A percentile compares a stretch with the other conserved stretches of the same genome.
phyloP scores from a whole-genome alignment of 1,284 basidiomycete genomes.

The Ustilago tritici region DNA sequence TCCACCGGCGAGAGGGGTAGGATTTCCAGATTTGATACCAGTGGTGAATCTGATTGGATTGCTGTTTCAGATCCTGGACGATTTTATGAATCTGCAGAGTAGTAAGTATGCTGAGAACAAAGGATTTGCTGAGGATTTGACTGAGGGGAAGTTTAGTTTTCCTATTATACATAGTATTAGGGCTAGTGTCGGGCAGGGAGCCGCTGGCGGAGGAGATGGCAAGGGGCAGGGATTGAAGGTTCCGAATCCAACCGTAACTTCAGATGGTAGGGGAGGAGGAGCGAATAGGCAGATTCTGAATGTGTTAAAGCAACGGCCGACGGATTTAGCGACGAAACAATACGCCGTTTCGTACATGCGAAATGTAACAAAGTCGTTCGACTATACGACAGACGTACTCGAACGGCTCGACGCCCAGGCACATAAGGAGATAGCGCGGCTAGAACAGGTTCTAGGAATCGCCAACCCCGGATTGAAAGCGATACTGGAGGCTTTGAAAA shows the following conservation, averaged over 20 bases:
- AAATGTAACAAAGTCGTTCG: constrained; percentile 60
- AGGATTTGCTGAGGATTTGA: constrained; percentile 92
- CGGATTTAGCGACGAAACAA: constrained; percentile 61
- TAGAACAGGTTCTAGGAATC: constrained; percentile 38
- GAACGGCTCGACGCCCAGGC: constrained; percentile 54
- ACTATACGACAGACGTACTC: constrained; percentile 64
- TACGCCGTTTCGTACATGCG: constrained; percentile 67
- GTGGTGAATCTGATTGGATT: constrained; percentile 94
- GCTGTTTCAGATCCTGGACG: constrained; percentile 95
- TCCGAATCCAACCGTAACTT: constrained; percentile 15
- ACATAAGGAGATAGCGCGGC: constrained; percentile 39
- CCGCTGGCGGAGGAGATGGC: background rate
- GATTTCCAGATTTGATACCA: constrained; percentile 73
- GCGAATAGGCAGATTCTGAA: constrained; percentile 62
- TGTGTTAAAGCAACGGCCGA: constrained; percentile 63
- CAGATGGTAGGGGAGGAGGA: background rate
- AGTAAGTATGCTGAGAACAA: constrained; percentile 88
- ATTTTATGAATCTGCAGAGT: constrained; percentile 95
- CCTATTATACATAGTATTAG: constrained; percentile 90
- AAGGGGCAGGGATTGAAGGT: background rate
- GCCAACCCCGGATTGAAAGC: constrained; percentile 44
- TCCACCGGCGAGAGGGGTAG: background rate
- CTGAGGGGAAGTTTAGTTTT: constrained; percentile 96
- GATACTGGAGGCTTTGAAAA: constrained; percentile 53
- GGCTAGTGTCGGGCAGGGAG: constrained; percentile 28